Conservation (phyloP, 164 flowering plant species). For the Brasenia schreberi region DNA sequence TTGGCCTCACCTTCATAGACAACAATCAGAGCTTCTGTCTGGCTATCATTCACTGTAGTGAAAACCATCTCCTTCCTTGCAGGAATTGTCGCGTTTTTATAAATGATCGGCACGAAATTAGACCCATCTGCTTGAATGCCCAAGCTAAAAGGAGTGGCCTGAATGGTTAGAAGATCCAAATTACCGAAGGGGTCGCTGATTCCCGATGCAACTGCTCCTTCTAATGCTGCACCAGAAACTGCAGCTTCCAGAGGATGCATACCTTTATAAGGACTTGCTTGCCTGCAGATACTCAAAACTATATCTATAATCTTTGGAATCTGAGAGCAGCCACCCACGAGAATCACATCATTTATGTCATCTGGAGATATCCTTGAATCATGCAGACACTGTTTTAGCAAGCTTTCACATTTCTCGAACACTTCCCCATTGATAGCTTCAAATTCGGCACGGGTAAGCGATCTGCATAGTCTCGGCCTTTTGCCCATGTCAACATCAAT, state of each 20-base stretch:
- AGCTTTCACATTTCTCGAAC: constrained; percentile 50
- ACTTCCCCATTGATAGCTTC: constrained; percentile 46
- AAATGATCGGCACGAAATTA: constrained; percentile 48
- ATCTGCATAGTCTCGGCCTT: constrained; percentile 33
- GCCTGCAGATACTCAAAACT: constrained; percentile 37
- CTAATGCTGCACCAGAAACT: constrained; percentile 82
- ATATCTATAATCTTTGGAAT: constrained; percentile 56
- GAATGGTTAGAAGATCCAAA: constrained; percentile 74
- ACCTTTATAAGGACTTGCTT: constrained; percentile 29
- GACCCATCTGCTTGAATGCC: constrained; percentile 56
- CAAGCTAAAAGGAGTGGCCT: constrained; percentile 60
- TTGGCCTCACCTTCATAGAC: constrained; percentile 81
- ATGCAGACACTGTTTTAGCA: constrained; percentile 43
- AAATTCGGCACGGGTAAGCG: constrained; percentile 40
- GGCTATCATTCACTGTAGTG: constrained; percentile 68
- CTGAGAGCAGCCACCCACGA: constrained; percentile 83
- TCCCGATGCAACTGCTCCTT: constrained; percentile 92
- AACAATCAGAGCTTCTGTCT: constrained; percentile 52
- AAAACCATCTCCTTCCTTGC: constrained; percentile 60
- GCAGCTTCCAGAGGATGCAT: constrained; percentile 72
- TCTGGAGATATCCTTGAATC: constrained; percentile 54
- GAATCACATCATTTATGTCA: constrained; percentile 60
- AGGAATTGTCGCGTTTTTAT: constrained; percentile 56
- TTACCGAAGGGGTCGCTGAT: constrained; percentile 59
- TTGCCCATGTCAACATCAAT: constrained; percentile 60